Evolutionary conservation across 164 flowering plant species (phyloP).

Genomic region (Berberis vulgaris): DNA sequence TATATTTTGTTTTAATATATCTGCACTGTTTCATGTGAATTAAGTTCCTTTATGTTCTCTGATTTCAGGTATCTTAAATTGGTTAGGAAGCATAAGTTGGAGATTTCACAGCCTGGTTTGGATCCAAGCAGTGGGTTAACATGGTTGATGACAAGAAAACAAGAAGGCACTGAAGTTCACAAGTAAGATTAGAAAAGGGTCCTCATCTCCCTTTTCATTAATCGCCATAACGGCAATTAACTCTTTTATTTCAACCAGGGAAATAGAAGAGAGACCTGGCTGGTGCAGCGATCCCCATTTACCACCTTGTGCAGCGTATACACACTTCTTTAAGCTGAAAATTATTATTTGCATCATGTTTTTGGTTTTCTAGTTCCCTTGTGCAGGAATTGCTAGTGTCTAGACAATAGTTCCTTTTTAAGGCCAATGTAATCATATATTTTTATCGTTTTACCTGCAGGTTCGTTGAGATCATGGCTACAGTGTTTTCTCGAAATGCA

Average conservation of each 20-base stretch:
- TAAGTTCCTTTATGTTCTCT: background rate
- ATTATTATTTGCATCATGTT: no score
- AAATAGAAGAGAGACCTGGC: constrained; percentile 64
- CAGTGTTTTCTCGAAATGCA: constrained; percentile 66
- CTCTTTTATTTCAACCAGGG: constrained; percentile 27
- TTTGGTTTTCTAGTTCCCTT: no score
- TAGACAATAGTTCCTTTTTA: no score
- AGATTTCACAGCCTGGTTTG: constrained; percentile 91
- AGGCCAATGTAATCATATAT: background rate
- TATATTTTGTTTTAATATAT: background rate
- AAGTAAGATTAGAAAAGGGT: constrained; percentile 43
- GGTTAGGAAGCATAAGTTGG: constrained; percentile 79
- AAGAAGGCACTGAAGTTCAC: constrained; percentile 73
- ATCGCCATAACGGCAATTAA: constrained; percentile 4
- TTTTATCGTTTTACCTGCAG: constrained; percentile 24
- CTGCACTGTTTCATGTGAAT: background rate
- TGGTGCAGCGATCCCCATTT: constrained; percentile 66
- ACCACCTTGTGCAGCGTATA: constrained; percentile 98
- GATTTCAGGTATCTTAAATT: constrained; percentile 56
- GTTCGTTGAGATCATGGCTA: constrained; percentile 76
- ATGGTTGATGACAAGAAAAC: constrained; percentile 88
- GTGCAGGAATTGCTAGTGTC: no score
- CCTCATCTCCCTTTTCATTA: background rate
- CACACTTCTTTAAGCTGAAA: background rate
- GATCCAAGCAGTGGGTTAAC: constrained; percentile 56